phyloP scores from a whole-genome alignment of 2,329 filamentous ascomycete species.

The Colletotrichum musicola region DNA sequence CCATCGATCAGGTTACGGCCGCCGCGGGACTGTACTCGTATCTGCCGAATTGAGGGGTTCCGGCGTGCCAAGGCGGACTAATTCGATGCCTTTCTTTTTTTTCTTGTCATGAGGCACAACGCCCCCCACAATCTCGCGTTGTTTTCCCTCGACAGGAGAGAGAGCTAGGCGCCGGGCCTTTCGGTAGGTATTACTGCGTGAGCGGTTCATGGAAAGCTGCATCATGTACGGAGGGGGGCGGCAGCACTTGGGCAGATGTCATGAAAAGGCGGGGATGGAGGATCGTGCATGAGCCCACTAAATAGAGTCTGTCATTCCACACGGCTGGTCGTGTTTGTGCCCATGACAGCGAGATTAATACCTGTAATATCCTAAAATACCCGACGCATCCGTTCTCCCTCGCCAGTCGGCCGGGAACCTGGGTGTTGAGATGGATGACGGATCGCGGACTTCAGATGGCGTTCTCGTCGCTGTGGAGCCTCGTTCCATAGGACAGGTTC shows the following conservation, averaged over 20 bases:
- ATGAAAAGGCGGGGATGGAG: constrained; percentile 12
- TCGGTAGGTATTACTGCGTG: background rate
- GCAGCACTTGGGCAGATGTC: background rate
- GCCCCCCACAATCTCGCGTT: background rate
- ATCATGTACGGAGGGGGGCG: background rate
- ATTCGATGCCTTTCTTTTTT: constrained; percentile 12
- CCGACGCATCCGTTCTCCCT: background rate
- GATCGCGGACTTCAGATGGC: constrained; percentile 2
- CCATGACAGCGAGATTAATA: no score
- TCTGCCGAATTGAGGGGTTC: constrained; percentile 24
- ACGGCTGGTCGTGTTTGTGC: constrained; percentile 4
- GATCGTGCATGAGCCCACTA: constrained; percentile 25
- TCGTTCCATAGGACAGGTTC: background rate
- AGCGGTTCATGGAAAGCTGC: background rate
- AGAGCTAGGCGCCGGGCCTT: background rate
- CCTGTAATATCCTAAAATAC: background rate
- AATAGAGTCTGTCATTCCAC: constrained; percentile 22
- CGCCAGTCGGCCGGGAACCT: background rate
- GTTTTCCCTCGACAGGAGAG: background rate
- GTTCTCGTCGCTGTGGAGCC: background rate
- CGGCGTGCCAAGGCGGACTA: constrained; percentile 33
- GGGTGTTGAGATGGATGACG: background rate
- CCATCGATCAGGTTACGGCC: constrained; percentile 3
- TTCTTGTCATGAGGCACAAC: constrained; percentile 18
- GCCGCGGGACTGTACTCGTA: constrained; percentile 9